Evolutionary conservation across 148 eudicot species (phyloP).

Genomic region (Pharnaceum exiguum): DNA sequence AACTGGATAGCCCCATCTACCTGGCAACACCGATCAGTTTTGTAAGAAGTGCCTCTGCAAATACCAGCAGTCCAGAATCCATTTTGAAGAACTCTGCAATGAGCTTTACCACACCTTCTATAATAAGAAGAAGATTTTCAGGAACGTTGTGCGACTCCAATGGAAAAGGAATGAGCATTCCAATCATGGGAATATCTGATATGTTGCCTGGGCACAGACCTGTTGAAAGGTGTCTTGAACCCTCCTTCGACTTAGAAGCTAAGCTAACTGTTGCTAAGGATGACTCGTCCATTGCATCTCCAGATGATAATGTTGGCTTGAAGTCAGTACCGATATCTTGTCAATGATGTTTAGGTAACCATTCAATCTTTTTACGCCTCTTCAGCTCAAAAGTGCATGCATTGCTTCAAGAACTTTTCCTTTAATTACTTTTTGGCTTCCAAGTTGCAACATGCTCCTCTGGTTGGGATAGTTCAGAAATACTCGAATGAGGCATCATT

Average conservation of each 20-base stretch:
- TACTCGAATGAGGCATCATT: too few species aligned
- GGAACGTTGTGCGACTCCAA: slow-evolving; percentile 12
- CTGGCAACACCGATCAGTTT: slow-evolving; percentile 36
- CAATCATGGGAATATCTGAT: slow-evolving; percentile 14
- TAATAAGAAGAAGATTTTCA: slow-evolving; percentile 52
- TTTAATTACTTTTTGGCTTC: too few species aligned
- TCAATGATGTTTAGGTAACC: slow-evolving; percentile 24
- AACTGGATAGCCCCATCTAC: slow-evolving; percentile 11
- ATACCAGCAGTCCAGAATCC: slow-evolving; percentile 53
- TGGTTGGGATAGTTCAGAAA: too few species aligned
- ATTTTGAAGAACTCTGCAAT: slow-evolving; percentile 64
- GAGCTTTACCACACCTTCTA: slow-evolving; percentile 68
- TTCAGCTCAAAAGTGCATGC: too few species aligned
- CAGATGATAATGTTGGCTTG: slow-evolving; percentile 20
- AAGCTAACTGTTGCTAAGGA: slow-evolving; percentile 28
- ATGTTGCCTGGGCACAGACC: slow-evolving; percentile 19
- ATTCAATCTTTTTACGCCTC: background rate
- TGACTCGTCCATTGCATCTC: slow-evolving; percentile 30
- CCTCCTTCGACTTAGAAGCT: slow-evolving; percentile 62
- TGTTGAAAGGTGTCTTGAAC: slow-evolving; percentile 55
- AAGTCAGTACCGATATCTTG: slow-evolving; percentile 30
- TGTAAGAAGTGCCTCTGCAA: slow-evolving; percentile 24
- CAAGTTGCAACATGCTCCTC: too few species aligned
- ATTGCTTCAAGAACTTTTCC: too few species aligned
- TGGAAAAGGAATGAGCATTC: slow-evolving; percentile 4